Evolutionary conservation across 768 basidiomycete species (phyloP).

Genomic region (Boletus rex-veris): DNA sequence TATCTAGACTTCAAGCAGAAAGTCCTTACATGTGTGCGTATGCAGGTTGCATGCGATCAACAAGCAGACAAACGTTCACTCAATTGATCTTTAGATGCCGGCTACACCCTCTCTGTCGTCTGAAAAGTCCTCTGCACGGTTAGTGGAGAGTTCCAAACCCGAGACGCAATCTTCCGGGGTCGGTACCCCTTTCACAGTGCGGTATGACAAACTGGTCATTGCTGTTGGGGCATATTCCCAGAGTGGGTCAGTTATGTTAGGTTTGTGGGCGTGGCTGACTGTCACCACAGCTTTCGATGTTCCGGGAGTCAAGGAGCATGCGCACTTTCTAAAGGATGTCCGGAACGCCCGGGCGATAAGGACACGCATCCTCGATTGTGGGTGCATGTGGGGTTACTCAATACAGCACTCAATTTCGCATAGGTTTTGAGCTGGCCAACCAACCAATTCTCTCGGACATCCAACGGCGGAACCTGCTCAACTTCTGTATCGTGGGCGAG

Average conservation of each 20-base stretch:
- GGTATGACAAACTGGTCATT: slow-evolving; percentile 80
- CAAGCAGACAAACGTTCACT: neutral
- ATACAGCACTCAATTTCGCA: neutral
- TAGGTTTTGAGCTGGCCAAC: slow-evolving; percentile 83
- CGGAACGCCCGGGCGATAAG: slow-evolving; percentile 72
- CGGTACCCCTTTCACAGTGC: slow-evolving; percentile 49
- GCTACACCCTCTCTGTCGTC: slow-evolving; percentile 48
- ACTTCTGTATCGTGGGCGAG: slow-evolving; percentile 84
- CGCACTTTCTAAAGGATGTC: slow-evolving; percentile 79
- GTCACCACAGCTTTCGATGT: slow-evolving; percentile 54
- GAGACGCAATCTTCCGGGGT: slow-evolving; percentile 18
- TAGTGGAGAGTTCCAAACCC: slow-evolving; percentile 15
- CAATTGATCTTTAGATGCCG: slow-evolving; percentile 46
- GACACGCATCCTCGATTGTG: slow-evolving; percentile 70
- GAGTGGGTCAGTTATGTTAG: slow-evolving; percentile 43
- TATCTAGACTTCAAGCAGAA: slow-evolving; percentile 57
- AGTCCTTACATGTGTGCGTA: slow-evolving; percentile 56
- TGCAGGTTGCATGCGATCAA: neutral
- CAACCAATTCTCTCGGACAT: slow-evolving; percentile 74
- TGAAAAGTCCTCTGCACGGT: slow-evolving; percentile 18
- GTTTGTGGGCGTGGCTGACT: slow-evolving; percentile 1
- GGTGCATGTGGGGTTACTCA: slow-evolving; percentile 8
- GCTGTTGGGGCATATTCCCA: slow-evolving; percentile 85
- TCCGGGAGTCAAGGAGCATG: slow-evolving; percentile 77
- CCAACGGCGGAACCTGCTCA: slow-evolving; percentile 70